Conservation (phyloP, 2,329 filamentous ascomycete genomes). For the Calonectria crousiana region DNA sequence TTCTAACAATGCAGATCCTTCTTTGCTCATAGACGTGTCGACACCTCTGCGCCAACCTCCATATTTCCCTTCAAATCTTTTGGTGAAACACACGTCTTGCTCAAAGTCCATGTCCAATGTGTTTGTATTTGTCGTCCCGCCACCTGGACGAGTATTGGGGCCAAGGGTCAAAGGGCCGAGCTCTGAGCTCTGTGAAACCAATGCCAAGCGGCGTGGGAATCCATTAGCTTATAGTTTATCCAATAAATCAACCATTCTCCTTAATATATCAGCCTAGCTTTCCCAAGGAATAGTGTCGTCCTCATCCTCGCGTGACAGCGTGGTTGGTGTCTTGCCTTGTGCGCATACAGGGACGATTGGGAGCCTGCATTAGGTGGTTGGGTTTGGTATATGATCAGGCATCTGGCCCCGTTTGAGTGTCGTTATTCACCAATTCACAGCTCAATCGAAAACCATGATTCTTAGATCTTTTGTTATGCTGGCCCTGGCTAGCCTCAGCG, state of each 20-base stretch:
- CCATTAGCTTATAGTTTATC: not conserved
- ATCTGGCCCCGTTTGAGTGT: too few relatives aligned
- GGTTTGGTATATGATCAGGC: not conserved
- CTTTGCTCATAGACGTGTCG: not conserved
- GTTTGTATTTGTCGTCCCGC: not conserved
- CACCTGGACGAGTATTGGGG: not conserved
- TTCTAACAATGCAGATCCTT: slow-evolving; percentile 11
- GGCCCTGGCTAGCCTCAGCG: slow-evolving; percentile 41
- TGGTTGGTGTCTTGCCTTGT: not conserved
- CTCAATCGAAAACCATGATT: slow-evolving; percentile 29
- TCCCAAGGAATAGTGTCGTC: not conserved
- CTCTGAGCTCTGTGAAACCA: not conserved
- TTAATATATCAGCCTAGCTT: not conserved
- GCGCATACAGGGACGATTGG: not conserved
- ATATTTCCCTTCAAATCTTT: not conserved
- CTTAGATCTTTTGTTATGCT: slow-evolving; percentile 27
- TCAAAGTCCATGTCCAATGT: not conserved
- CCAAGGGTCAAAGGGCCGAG: not conserved
- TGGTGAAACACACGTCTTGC: not conserved
- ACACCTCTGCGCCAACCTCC: not conserved
- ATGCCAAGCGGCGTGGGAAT: not conserved
- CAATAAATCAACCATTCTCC: not conserved
- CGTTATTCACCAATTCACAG: not conserved
- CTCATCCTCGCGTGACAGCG: not conserved
- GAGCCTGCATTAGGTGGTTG: not conserved